Percentiles rank a stretch among this genome's conserved stretches.
Conservation (phyloP, 495 filamentous ascomycete genomes). For the Trichoderma erinaceum region DNA sequence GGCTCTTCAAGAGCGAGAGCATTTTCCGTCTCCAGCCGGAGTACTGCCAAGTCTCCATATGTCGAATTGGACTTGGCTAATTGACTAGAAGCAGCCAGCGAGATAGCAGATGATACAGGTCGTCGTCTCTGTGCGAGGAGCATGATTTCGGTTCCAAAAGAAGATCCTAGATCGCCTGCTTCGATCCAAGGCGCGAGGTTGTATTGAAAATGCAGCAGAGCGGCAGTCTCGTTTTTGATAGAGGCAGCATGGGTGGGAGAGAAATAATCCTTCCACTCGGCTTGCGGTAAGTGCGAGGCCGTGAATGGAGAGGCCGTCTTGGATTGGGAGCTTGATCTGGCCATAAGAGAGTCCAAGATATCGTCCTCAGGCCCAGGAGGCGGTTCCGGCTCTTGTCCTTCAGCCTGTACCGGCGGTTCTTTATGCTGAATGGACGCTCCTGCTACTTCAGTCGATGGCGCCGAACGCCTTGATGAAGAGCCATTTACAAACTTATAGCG, state of each 20-base stretch:
- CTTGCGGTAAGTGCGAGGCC: neutral
- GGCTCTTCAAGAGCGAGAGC: neutral
- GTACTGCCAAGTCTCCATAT: neutral
- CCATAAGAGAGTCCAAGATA: neutral
- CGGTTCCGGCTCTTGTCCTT: neutral
- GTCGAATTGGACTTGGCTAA: neutral
- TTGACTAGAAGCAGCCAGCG: neutral
- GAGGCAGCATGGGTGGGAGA: neutral
- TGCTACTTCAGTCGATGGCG: neutral
- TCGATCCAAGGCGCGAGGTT: constrained; percentile 5
- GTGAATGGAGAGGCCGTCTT: neutral
- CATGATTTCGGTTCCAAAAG: neutral
- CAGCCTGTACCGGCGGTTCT: neutral
- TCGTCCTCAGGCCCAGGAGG: too few relatives aligned
- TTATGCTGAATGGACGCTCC: neutral
- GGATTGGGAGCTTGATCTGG: neutral
- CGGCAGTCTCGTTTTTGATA: neutral
- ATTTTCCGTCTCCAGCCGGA: neutral
- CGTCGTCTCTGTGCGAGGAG: constrained; percentile 10
- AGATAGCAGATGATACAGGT: neutral
- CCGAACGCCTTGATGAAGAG: neutral
- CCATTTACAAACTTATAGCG: neutral
- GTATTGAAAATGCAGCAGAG: neutral
- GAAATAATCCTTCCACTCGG: constrained; percentile 6
- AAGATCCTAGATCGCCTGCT: neutral